Conservation (phyloP, 305 asterid species). For the Fraxinus dipetala region DNA sequence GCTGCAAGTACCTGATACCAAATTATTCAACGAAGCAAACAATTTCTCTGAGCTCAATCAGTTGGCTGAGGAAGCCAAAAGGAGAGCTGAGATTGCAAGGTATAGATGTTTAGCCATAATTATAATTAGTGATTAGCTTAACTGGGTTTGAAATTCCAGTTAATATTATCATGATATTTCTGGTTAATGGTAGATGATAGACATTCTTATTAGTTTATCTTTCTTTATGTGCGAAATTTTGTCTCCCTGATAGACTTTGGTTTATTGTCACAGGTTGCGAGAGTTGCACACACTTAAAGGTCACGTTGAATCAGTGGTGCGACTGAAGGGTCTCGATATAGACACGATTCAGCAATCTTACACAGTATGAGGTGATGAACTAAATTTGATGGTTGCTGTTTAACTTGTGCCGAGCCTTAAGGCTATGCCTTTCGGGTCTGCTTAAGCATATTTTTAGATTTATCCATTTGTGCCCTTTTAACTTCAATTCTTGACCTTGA, state of each 20-base stretch:
- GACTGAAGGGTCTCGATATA: constrained; percentile 90
- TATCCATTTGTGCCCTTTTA: constrained; percentile 10
- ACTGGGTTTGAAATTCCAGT: neutral
- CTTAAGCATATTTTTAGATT: constrained; percentile 23
- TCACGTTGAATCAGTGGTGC: constrained; percentile 95
- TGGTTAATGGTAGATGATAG: neutral
- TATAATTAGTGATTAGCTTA: neutral
- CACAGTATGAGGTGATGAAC: constrained; percentile 59
- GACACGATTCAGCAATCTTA: constrained; percentile 92
- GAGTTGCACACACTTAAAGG: constrained; percentile 91
- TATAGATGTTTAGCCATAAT: constrained; percentile 18
- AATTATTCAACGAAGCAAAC: constrained; percentile 65
- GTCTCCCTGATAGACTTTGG: neutral
- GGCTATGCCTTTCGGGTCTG: constrained; percentile 10
- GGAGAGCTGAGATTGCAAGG: constrained; percentile 99
- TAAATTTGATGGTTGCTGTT: constrained; percentile 18
- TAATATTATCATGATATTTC: neutral
- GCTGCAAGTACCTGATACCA: constrained; percentile 90
- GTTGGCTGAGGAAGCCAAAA: constrained; percentile 96
- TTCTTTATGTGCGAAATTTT: neutral
- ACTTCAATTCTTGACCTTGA: constrained; percentile 7
- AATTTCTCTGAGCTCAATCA: constrained; percentile 91
- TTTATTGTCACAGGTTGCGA: constrained; percentile 46
- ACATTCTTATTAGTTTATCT: neutral
- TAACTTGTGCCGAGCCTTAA: constrained; percentile 8